phyloP scores from a whole-genome alignment of 1,139 yeast species.

The Sugiyamaella pinicola region DNA sequence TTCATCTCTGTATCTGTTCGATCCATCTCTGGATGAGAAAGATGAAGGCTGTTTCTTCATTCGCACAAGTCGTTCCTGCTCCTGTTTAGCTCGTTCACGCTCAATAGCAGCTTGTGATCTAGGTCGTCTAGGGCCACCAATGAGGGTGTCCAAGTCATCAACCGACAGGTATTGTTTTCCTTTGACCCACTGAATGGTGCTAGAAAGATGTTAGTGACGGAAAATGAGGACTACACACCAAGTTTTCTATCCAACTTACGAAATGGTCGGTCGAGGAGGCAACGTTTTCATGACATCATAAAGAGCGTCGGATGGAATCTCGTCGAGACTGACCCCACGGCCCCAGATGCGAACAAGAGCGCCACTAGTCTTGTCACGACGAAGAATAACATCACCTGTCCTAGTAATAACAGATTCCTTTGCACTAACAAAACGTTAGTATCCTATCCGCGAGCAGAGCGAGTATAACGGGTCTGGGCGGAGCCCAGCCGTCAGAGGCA shows the following conservation, averaged over 20 bases:
- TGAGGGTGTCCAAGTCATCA: conserved; percentile 52
- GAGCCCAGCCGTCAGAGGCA: too few relatives aligned
- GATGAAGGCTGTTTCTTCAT: conserved; percentile 16
- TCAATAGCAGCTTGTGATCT: conserved; percentile 39
- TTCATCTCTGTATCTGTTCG: conserved; percentile 2
- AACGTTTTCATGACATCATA: conserved; percentile 51
- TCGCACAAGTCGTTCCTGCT: conserved; percentile 30
- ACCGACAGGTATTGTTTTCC: conserved; percentile 65
- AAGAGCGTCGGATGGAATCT: conserved; percentile 41
- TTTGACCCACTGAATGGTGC: conserved; percentile 84
- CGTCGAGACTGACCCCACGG: conserved; percentile 38
- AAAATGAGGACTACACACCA: background rate
- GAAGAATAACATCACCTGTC: conserved; percentile 73
- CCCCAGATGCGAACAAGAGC: conserved; percentile 54
- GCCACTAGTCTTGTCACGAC: conserved; percentile 61
- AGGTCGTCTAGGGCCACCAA: conserved; percentile 47
- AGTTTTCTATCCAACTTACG: too few relatives aligned
- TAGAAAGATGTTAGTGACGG: conserved; percentile 42
- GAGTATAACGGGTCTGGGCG: background rate
- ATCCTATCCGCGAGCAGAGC: background rate
- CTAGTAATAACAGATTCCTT: conserved; percentile 54
- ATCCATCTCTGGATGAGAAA: conserved; percentile 7
- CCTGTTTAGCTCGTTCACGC: conserved; percentile 33
- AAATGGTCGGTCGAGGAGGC: conserved; percentile 71
- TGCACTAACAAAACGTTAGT: conserved; percentile 33